Percentiles rank a stretch among this genome's conserved stretches.
Conservation (phyloP, 2,329 filamentous ascomycete genomes). For the Elsinoe necatrix region DNA sequence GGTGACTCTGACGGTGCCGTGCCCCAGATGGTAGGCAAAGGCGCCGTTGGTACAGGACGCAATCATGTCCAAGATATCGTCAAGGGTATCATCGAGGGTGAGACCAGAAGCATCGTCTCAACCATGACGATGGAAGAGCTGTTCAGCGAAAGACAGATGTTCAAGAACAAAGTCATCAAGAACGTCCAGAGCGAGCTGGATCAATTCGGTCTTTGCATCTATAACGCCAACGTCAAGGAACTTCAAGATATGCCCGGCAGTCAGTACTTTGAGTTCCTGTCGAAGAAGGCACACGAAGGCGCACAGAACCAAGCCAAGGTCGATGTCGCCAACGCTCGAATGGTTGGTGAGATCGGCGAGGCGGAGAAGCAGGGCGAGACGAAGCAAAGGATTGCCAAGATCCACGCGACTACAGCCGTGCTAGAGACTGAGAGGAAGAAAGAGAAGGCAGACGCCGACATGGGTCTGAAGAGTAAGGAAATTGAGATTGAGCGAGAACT, state of each 20-base stretch:
- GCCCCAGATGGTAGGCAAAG: conserved; percentile 24
- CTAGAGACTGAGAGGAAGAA: conserved; percentile 77
- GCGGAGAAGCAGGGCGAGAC: conserved; percentile 69
- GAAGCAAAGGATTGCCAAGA: conserved; percentile 80
- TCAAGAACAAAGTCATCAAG: conserved; percentile 58
- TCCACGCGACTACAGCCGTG: conserved; percentile 76
- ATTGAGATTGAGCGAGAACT: conserved; percentile 65
- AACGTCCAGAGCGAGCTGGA: conserved; percentile 70
- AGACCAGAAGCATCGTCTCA: conserved; percentile 73
- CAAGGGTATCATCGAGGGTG: conserved; percentile 83
- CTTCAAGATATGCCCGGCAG: conserved; percentile 72
- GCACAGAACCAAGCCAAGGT: conserved; percentile 70
- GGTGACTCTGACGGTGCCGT: conserved; percentile 46
- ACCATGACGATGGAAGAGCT: conserved; percentile 93
- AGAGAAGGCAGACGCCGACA: conserved; percentile 71
- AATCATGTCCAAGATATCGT: conserved; percentile 75
- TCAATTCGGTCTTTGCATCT: conserved; percentile 62
- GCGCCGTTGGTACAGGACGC: conserved; percentile 38
- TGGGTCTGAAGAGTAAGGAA: conserved; percentile 63
- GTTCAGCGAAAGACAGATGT: conserved; percentile 66
- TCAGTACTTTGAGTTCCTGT: conserved; percentile 76
- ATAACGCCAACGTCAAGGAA: conserved; percentile 76
- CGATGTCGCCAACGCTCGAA: conserved; percentile 51
- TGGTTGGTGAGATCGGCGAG: conserved; percentile 65
- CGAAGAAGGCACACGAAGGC: conserved; percentile 75